These are phyloP conservation scores for Fraxinus platypoda DNA, from an alignment of 305 asterid genomes.

Conservation along the genomic window DNA sequence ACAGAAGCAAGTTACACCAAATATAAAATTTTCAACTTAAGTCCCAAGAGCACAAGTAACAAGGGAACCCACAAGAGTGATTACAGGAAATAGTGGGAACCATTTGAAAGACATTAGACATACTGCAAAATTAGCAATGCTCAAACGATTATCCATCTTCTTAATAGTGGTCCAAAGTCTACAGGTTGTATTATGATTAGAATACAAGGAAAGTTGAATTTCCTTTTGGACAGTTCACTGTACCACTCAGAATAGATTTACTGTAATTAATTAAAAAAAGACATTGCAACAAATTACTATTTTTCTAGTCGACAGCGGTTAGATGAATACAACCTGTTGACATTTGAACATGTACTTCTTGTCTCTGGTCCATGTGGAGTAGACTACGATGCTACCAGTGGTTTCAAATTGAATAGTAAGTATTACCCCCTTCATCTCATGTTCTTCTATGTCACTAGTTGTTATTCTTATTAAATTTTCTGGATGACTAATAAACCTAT, in stretches of 20 bases:
- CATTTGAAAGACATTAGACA: background rate
- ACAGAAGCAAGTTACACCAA: background rate
- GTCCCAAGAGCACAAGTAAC: constrained; percentile 12
- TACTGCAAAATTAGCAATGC: background rate
- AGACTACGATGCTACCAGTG: background rate
- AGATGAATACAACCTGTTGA: background rate
- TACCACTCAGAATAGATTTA: background rate
- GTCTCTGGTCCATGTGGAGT: background rate
- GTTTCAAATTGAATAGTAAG: background rate
- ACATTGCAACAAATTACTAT: background rate
- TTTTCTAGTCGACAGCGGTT: background rate
- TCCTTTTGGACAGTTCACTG: background rate
- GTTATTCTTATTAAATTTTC: background rate
- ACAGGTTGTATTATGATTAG: background rate
- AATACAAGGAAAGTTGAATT: background rate
- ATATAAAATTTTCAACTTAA: background rate
- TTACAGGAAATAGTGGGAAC: background rate
- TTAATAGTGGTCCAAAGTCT: background rate
- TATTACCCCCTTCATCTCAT: background rate
- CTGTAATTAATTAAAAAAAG: background rate
- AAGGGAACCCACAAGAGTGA: background rate
- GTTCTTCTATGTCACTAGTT: background rate
- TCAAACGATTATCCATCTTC: background rate
- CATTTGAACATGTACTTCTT: background rate
- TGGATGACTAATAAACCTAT: background rate